Evolutionary conservation across 225 moss, liverwort and hornwort species (phyloP).

Genomic region (Thuidium tamariscinum): DNA sequence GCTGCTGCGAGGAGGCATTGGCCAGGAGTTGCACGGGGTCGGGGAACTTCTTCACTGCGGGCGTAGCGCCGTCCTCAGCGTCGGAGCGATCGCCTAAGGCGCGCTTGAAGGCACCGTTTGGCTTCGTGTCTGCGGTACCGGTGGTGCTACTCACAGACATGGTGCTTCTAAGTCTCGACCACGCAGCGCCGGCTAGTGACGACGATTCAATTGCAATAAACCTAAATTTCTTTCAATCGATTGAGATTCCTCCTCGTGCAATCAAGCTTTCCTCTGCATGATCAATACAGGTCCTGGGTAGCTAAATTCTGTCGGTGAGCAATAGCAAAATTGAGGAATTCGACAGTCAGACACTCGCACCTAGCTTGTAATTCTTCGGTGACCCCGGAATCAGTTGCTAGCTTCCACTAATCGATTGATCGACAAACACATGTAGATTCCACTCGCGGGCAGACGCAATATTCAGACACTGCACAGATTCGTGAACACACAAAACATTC

Average conservation of each 20-base stretch:
- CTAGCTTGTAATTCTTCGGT: neutral
- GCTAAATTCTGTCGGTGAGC: neutral
- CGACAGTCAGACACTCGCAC: neutral
- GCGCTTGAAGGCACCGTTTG: slow-evolving; percentile 4
- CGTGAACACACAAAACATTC: neutral
- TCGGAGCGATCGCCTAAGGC: slow-evolving; percentile 8
- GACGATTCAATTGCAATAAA: neutral
- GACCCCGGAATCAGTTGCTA: neutral
- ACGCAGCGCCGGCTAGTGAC: neutral
- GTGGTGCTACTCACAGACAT: neutral
- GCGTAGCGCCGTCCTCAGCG: neutral
- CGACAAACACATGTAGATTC: neutral
- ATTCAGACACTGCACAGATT: neutral
- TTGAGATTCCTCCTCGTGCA: neutral
- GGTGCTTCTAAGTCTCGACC: neutral
- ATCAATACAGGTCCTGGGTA: neutral
- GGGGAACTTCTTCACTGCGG: slow-evolving; percentile 15
- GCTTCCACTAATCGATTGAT: neutral
- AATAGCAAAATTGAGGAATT: neutral
- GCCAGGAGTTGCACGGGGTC: slow-evolving; percentile 64
- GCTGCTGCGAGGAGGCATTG: slow-evolving; percentile 17
- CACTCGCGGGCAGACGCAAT: neutral
- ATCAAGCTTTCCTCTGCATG: neutral
- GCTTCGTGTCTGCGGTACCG: neutral
- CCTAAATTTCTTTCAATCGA: neutral